These are phyloP conservation scores for Discostella stelligera DNA, from an alignment of 352 stramenopile species.

Conservation along the genomic window DNA sequence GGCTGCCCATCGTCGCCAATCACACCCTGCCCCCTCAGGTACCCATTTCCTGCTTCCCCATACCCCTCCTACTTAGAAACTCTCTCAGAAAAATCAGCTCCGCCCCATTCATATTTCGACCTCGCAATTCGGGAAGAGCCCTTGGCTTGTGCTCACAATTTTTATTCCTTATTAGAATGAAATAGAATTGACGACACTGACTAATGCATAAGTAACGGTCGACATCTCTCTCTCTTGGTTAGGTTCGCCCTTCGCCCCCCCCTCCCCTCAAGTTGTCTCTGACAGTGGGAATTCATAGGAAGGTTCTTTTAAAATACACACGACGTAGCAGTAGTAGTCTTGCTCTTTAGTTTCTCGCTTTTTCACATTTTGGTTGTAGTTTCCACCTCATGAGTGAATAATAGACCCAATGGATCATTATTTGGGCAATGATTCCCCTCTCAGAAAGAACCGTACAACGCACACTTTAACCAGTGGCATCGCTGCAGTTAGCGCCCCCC, in stretches of 20 bases:
- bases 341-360: too few relatives aligned
- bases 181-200: neutral
- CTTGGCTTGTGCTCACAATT: neutral
- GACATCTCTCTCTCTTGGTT: too few relatives aligned
- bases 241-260: neutral
- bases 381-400: too few relatives aligned
- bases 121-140: neutral
- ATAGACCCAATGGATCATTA: too few relatives aligned
- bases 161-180: neutral
- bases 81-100: conserved; percentile 4
- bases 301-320: too few relatives aligned
- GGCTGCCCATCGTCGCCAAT: neutral
- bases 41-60: neutral
- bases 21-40: neutral
- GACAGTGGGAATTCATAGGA: too few relatives aligned
- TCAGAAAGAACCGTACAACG: too few relatives aligned
- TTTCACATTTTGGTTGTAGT: too few relatives aligned
- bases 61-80: neutral
- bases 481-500: neutral
- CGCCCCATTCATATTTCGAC: neutral
- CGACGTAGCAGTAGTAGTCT: too few relatives aligned
- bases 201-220: neutral
- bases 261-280: neutral
- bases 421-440: too few relatives aligned
- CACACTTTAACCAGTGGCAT: too few relatives aligned